Base-by-base conservation (phyloP, 768 basidiomycete genomes). In the Podaxis mareebaensis region DNA sequence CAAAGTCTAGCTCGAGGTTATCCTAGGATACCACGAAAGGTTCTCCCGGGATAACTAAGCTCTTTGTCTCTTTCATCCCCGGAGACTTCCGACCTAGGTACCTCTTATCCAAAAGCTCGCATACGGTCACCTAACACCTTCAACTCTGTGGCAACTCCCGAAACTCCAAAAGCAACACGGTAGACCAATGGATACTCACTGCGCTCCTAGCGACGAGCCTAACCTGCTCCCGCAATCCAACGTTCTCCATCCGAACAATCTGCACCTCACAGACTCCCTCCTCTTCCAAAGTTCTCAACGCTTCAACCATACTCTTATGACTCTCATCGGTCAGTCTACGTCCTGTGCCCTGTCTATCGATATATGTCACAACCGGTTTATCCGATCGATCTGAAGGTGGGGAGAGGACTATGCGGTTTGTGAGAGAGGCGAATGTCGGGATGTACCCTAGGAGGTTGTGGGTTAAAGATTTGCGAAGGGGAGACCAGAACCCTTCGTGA, bases 301-400 rank as follows among this genome's bases (percentile, higher is more conserved):
- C 70, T 40, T 70, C 67, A 49, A 71, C 56, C 22, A 72, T 65
- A 17, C 59, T 63, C 56, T 67, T 51, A 60, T 71, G 71, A 61
- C 67, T 67, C 36, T 69, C 67, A 4, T 65, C 62, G 3, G 56
- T 64, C n/a, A 74, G 61, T 30, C 68, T 68, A 38, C 66, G 61
- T n/a, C 67, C 64, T 11, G 67, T 65, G 1, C 49, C 63, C 71
- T 91, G 90, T 20, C 88, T 77, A 48, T 84, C 85, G 58, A 91
- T 79, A 63, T 91, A 91, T 2, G 86, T 86, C 54, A 79, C 77
- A 0, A 78, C 40, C 0, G 78, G 77, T 51, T 66, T 69, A 3
- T 66, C 65, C 4, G 53, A 58, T 13, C 15, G 22, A 15, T 49
- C 58, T 3, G 10, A 36, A 2, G 68, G 58, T 11, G 64, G 65